These are phyloP conservation scores for Boletus rex-veris DNA, from an alignment of 768 basidiomycete species.

Conservation along the genomic window DNA sequence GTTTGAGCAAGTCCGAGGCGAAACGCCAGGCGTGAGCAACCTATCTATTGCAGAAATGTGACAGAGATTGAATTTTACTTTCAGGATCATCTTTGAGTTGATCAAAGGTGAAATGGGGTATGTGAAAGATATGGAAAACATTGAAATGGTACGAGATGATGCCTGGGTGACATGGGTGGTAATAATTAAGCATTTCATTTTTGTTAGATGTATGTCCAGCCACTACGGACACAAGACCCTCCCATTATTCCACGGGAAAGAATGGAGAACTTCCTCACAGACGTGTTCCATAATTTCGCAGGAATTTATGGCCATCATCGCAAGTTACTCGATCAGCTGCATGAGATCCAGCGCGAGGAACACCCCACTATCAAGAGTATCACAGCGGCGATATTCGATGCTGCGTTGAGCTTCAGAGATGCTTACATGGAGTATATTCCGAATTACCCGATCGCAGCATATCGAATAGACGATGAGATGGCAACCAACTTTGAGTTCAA, in stretches of 20 bases:
- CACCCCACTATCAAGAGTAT: constrained; percentile 76
- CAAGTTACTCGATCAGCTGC: constrained; percentile 72
- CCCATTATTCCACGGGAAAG: constrained; percentile 72
- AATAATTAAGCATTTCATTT: neutral
- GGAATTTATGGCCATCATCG: constrained; percentile 75
- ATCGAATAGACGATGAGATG: constrained; percentile 85
- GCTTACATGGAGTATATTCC: constrained; percentile 91
- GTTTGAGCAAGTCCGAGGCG: constrained; percentile 66
- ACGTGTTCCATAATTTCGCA: constrained; percentile 86
- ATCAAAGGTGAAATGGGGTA: constrained; percentile 97
- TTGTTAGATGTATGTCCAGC: constrained; percentile 74
- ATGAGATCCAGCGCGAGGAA: constrained; percentile 85
- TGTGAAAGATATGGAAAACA: constrained; percentile 86
- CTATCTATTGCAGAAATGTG: neutral
- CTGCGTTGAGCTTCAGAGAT: constrained; percentile 88
- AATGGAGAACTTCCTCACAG: constrained; percentile 72
- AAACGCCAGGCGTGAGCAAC: constrained; percentile 78
- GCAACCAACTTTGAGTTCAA: constrained; percentile 78
- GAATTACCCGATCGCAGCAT: constrained; percentile 90
- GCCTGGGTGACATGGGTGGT: constrained; percentile 17
- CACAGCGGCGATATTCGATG: constrained; percentile 82
- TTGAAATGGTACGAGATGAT: constrained; percentile 54
- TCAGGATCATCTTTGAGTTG: constrained; percentile 86
- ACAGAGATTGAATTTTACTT: neutral
- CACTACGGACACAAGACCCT: constrained; percentile 67